Percentiles rank a stretch among this genome's conserved stretches.
These are phyloP conservation scores for Suhomyces bribrorum DNA, from an alignment of 1,139 yeast species.

Conservation along the genomic window DNA sequence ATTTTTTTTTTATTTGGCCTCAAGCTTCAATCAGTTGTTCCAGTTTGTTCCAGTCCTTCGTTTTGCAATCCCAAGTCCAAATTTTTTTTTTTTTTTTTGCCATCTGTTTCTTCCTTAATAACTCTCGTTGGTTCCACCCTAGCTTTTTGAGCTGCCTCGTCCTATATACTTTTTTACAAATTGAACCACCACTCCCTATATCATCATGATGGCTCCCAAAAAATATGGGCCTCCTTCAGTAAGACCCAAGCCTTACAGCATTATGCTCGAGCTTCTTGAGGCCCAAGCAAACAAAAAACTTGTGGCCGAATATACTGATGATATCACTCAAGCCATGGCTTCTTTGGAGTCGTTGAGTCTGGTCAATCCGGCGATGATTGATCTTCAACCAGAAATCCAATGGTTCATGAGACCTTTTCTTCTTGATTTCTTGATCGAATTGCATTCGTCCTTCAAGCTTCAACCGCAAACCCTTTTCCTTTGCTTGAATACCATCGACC, in stretches of 20 bases:
- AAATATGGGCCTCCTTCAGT: slow-evolving; percentile 49
- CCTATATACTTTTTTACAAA: not conserved
- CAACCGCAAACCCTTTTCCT: slow-evolving; percentile 79
- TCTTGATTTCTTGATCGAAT: slow-evolving; percentile 78
- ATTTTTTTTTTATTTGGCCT: not conserved
- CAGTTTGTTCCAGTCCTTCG: too few relatives aligned
- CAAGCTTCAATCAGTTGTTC: slow-evolving; percentile 12
- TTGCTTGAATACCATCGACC: slow-evolving; percentile 80
- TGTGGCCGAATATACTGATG: slow-evolving; percentile 42
- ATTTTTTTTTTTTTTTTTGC: not conserved
- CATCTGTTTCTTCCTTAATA: slow-evolving; percentile 1
- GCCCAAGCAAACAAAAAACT: slow-evolving; percentile 44
- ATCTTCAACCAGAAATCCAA: slow-evolving; percentile 85
- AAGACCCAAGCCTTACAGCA: slow-evolving; percentile 40
- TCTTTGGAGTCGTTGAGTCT: slow-evolving; percentile 32
- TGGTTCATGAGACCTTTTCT: slow-evolving; percentile 93
- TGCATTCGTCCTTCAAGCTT: slow-evolving; percentile 74
- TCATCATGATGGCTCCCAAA: slow-evolving; percentile 9
- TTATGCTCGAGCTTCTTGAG: slow-evolving; percentile 50
- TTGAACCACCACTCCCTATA: too few relatives aligned
- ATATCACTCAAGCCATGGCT: slow-evolving; percentile 31
- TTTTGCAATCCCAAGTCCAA: slow-evolving; percentile 2
- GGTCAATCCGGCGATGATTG: slow-evolving; percentile 74
- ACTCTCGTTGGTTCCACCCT: too few relatives aligned
- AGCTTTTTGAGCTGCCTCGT: not conserved